phyloP scores from a whole-genome alignment of 176 grass and related monocot species.

The Carex cristatella region DNA sequence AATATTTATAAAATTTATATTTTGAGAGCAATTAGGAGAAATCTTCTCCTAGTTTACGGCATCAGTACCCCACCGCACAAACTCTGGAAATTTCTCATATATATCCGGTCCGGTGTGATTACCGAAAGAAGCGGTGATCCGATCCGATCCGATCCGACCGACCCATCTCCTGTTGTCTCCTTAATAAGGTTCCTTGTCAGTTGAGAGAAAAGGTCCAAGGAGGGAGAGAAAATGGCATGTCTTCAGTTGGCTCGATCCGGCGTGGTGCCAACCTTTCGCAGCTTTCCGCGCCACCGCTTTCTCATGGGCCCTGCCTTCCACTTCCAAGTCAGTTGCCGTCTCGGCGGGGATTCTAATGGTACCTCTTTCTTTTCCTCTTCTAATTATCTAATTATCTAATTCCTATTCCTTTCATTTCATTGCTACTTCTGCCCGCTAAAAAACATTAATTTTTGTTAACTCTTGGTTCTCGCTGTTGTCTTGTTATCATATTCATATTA shows the following conservation, averaged over 20 bases:
- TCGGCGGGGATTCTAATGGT: conserved; percentile 24
- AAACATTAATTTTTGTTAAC: neutral
- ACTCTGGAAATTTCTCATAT: neutral
- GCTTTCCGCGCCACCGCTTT: neutral
- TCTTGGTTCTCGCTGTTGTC: neutral
- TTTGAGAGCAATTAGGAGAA: neutral
- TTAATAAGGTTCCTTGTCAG: too few species aligned
- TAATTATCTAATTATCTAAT: too few species aligned
- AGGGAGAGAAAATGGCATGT: conserved; percentile 21
- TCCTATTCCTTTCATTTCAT: too few species aligned
- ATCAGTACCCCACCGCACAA: conserved; percentile 1
- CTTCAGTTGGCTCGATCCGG: conserved; percentile 19
- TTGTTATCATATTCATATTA: neutral
- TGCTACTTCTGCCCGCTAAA: too few species aligned
- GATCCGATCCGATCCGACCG: neutral
- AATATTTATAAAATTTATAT: neutral
- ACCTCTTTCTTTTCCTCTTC: neutral
- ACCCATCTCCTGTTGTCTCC: neutral
- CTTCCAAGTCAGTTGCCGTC: conserved; percentile 17
- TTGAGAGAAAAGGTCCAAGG: too few species aligned
- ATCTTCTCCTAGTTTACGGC: conserved; percentile 7
- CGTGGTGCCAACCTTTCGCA: neutral
- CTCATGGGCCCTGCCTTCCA: neutral
- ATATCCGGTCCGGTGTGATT: conserved; percentile 8
- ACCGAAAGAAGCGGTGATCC: neutral